These are phyloP conservation scores for Aphanomyces invadans DNA, from an alignment of 352 stramenopile species.

Conservation along the genomic window DNA sequence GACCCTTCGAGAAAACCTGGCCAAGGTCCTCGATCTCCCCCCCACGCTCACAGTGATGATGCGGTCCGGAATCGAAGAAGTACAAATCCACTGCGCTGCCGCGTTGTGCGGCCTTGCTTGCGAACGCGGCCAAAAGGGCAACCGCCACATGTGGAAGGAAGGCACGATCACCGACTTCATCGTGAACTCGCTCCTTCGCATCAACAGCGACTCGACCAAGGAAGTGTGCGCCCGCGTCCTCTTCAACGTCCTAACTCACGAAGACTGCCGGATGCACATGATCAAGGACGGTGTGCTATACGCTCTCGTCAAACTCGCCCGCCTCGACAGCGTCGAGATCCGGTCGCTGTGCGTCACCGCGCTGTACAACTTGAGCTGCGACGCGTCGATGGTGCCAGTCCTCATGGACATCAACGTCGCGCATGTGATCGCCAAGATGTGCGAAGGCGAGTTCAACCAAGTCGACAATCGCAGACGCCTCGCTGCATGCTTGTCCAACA, in stretches of 20 bases:
- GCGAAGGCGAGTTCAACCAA: constrained; percentile 77
- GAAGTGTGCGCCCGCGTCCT: constrained; percentile 77
- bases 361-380: constrained; percentile 80
- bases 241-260: constrained; percentile 81
- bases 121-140: constrained; percentile 44
- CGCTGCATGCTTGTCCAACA: constrained; percentile 67
- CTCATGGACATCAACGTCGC: constrained; percentile 81
- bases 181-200: constrained; percentile 80
- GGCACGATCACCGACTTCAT: constrained; percentile 83
- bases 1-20: constrained; percentile 42
- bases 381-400: constrained; percentile 54
- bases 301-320: constrained; percentile 78
- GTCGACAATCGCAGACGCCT: constrained; percentile 67
- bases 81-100: constrained; percentile 85
- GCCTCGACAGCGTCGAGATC: constrained; percentile 76
- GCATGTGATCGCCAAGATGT: constrained; percentile 80
- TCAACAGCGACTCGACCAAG: constrained; percentile 85
- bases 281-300: constrained; percentile 84
- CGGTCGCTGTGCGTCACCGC: constrained; percentile 66
- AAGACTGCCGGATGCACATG: constrained; percentile 66
- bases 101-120: constrained; percentile 79
- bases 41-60: constrained; percentile 81
- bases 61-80: constrained; percentile 78
- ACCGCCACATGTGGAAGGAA: constrained; percentile 76
- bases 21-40: constrained; percentile 63